Base-by-base conservation (phyloP, 164 flowering plant genomes). In the Akebia trifoliata region DNA sequence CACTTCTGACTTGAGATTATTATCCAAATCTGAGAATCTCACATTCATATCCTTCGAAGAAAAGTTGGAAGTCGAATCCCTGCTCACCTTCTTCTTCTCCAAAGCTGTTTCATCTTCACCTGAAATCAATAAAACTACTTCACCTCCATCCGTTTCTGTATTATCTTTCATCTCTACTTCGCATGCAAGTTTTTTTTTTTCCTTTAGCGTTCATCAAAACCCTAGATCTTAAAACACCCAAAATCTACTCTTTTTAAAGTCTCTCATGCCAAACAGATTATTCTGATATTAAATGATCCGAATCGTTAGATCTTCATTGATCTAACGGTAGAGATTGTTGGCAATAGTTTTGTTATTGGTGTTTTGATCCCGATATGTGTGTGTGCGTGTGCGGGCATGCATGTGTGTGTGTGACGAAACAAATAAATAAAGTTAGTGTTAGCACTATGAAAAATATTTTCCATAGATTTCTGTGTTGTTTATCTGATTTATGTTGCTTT, bases 61-160 rank as follows among this genome's bases (percentile, higher is more conserved):
- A 4, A 38, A 30, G 48, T 28, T 40, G 2, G 54, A 30, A 17
- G 21, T 50, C 9, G 24, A n/a, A 44, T 44, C 48, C 17, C 26
- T 48, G 9, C 26, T 28, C 1, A 12, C 0, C 25, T 44, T 60
- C 58, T n/a, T n/a, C 36, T 30, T 51, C 12, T 54, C 61, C 11
- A 36, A 12, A 56, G 40, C 70, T 45, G n/a, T n/a, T n/a, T 59
- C 69, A 30, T 43, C 77, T 14, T 65, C 55, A 15, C 56, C 55
- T 57, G 64, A 24, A 25, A 76, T 66, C 24, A 57, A 42, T 22
- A 74, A 45, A 24, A 72, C 67, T 9, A 74, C 75, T 29, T 78
- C 81, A 14, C 12, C 63, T 22, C 49, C 61, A 24, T 20, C 22
- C 4, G n/a, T 44, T 7, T 15, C 40, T 12, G 20, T 22, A 22